phyloP scores from a whole-genome alignment of 2,329 filamentous ascomycete species.

The Lasiodiplodia sp. region DNA sequence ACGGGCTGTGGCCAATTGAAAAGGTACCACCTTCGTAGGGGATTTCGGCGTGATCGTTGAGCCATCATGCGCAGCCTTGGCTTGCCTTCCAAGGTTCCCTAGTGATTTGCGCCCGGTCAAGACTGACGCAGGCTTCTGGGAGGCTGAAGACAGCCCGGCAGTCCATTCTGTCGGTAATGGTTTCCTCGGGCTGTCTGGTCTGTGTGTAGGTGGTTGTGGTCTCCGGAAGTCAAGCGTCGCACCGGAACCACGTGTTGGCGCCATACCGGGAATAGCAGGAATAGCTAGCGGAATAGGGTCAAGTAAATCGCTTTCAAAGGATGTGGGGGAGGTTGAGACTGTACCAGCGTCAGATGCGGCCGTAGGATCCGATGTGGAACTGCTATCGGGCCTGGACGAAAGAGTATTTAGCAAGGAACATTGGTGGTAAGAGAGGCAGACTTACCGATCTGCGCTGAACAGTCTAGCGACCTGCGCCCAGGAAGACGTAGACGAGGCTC shows the following conservation, averaged over 20 bases:
- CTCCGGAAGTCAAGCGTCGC: background rate
- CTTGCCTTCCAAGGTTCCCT: background rate
- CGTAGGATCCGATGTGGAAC: constrained; percentile 16
- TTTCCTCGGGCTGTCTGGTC: constrained; percentile 9
- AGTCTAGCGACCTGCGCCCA: constrained; percentile 29
- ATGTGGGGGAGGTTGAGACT: constrained; percentile 26
- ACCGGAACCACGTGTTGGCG: background rate
- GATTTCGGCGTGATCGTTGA: constrained; percentile 1
- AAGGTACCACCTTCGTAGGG: constrained; percentile 21
- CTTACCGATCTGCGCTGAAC: constrained; percentile 15
- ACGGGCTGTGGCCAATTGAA: constrained; percentile 22
- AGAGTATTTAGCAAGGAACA: background rate
- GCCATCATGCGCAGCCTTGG: background rate
- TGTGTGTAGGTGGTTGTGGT: background rate
- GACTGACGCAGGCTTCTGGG: background rate
- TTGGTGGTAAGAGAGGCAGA: background rate
- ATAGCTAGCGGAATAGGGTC: constrained; percentile 2
- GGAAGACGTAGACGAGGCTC: background rate
- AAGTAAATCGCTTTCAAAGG: constrained; percentile 17
- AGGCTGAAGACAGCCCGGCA: background rate
- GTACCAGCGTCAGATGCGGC: constrained; percentile 29
- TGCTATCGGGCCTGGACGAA: background rate
- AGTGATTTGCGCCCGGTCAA: background rate
- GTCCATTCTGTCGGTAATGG: constrained; percentile 22
- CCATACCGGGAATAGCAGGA: constrained; percentile 1